These are phyloP conservation scores for Phoenix dactylifera DNA, from an alignment of 176 grass and related monocot genomes.

Conservation along the genomic window DNA sequence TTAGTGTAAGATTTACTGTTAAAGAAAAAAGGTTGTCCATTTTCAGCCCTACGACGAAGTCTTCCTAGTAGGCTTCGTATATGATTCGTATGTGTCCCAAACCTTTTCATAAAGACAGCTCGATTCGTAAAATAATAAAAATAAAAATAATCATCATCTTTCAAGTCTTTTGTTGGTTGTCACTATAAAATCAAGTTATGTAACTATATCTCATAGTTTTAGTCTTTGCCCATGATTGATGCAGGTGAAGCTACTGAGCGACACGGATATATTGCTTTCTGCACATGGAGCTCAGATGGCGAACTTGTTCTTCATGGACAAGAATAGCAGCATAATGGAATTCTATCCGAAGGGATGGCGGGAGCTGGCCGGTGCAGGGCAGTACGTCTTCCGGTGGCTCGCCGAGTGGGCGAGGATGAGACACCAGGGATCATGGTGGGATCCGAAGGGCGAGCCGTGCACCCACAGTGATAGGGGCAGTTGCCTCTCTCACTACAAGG, in stretches of 20 bases:
- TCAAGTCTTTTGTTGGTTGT: no score
- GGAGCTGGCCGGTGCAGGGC: conserved; percentile 32
- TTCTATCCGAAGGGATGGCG: conserved; percentile 64
- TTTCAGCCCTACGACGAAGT: no score
- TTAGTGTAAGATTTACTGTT: no score
- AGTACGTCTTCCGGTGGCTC: conserved; percentile 64
- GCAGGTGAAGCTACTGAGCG: conserved; percentile 51
- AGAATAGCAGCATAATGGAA: conserved; percentile 67
- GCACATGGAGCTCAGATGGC: conserved; percentile 68
- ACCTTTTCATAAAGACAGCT: no score
- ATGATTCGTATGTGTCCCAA: no score
- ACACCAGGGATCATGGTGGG: conserved; percentile 61
- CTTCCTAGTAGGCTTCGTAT: no score
- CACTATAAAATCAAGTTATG: no score
- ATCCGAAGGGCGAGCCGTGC: conserved; percentile 34
- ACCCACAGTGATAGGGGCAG: not conserved
- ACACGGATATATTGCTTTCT: conserved; percentile 53
- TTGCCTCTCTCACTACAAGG: conserved; percentile 38
- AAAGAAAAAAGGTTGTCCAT: no score
- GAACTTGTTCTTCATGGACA: conserved; percentile 64
- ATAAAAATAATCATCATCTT: no score
- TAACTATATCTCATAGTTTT: no score
- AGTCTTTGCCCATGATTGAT: not conserved
- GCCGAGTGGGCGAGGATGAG: conserved; percentile 40
- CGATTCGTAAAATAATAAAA: no score